Percentiles rank a stretch among this genome's conserved stretches.
These are phyloP conservation scores for Paracamarosporium sp. DNA, from an alignment of 2,329 filamentous ascomycete species.

Conservation along the genomic window DNA sequence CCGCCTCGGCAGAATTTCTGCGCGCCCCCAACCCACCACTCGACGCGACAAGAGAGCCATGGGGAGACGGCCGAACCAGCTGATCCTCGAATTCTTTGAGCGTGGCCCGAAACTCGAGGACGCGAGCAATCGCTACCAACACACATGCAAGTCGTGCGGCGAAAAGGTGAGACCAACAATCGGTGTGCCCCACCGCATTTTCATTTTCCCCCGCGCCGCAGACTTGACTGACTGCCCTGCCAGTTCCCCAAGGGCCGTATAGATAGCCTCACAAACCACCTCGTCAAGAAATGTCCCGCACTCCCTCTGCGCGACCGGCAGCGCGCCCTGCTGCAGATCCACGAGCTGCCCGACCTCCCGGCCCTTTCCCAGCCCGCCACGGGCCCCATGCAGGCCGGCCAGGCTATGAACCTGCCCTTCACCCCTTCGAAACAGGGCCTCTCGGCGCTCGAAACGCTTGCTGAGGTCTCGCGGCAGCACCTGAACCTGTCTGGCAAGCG, in stretches of 20 bases:
- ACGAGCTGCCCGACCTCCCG: slow-evolving; percentile 68
- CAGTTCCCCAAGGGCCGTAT: slow-evolving; percentile 85
- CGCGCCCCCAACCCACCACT: background rate
- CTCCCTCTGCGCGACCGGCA: slow-evolving; percentile 77
- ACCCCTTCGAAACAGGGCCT: slow-evolving; percentile 65
- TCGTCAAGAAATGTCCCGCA: slow-evolving; percentile 85
- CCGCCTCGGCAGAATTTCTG: slow-evolving; percentile 5
- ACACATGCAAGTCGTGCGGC: slow-evolving; percentile 87
- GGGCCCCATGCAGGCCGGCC: slow-evolving; percentile 29
- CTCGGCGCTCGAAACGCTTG: slow-evolving; percentile 84
- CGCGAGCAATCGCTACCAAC: slow-evolving; percentile 88
- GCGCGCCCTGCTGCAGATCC: slow-evolving; percentile 74
- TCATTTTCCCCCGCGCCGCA: background rate
- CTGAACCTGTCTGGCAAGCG: slow-evolving; percentile 64
- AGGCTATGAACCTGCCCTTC: slow-evolving; percentile 51
- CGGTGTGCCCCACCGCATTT: slow-evolving; percentile 19
- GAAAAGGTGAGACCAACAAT: slow-evolving; percentile 62
- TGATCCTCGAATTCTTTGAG: slow-evolving; percentile 88
- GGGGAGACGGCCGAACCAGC: slow-evolving; percentile 82
- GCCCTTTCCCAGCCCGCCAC: slow-evolving; percentile 41
- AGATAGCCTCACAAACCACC: slow-evolving; percentile 80
- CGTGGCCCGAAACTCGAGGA: slow-evolving; percentile 86
- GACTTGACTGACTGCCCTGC: slow-evolving; percentile 26
- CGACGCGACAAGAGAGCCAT: slow-evolving; percentile 52
- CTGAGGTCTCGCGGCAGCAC: slow-evolving; percentile 81